phyloP scores from a whole-genome alignment of 2,329 filamentous ascomycete species.

The Aspergillus texensis region DNA sequence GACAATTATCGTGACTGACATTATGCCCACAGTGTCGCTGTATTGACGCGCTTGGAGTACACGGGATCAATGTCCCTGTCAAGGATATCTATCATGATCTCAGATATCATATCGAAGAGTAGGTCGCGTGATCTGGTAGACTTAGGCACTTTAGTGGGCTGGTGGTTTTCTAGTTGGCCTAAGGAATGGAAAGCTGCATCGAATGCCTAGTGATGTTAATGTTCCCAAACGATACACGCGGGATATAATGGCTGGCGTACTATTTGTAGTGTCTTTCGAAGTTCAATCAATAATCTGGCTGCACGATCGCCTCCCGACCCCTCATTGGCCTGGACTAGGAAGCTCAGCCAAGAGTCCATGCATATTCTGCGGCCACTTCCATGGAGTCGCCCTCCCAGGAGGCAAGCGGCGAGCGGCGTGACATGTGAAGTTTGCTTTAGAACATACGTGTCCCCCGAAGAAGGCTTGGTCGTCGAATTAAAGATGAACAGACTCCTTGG shows the following conservation, averaged over 20 bases:
- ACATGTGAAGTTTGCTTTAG: conserved; percentile 36
- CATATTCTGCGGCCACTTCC: conserved; percentile 24
- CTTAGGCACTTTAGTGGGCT: not conserved
- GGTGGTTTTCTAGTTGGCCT: not conserved
- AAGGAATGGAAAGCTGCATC: not conserved
- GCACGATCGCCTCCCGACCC: conserved; percentile 11
- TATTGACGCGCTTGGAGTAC: not conserved
- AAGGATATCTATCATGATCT: conserved; percentile 5
- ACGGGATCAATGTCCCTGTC: conserved; percentile 7
- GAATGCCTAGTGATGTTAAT: not conserved
- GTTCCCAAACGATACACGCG: conserved; percentile 22
- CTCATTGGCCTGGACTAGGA: conserved; percentile 25
- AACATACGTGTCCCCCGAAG: conserved; percentile 20
- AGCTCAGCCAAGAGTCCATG: conserved; percentile 42
- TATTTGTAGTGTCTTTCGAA: conserved; percentile 37
- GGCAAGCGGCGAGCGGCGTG: conserved; percentile 27
- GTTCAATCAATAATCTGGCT: conserved; percentile 35
- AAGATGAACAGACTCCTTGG: conserved; percentile 13
- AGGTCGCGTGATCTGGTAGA: not conserved
- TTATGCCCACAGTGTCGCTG: not conserved
- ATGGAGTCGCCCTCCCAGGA: conserved; percentile 29
- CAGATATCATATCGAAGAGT: conserved; percentile 10
- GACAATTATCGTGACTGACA: not conserved
- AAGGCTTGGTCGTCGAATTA: not conserved
- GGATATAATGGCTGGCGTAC: conserved; percentile 9